phyloP scores from a whole-genome alignment of 768 basidiomycete species.

The Albatrellus ellisii region DNA sequence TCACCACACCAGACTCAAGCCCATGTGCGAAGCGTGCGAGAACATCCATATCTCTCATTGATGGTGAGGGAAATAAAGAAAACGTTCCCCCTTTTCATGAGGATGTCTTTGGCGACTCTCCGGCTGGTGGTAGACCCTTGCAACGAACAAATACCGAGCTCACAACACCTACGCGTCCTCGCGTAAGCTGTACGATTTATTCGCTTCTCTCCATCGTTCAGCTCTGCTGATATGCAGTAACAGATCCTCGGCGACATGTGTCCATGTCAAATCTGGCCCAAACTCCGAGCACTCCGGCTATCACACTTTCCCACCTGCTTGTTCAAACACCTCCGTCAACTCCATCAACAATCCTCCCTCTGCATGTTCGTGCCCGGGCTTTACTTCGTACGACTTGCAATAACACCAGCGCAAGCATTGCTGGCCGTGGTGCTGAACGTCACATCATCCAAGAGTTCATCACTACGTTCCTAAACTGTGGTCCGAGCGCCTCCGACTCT shows the following conservation, averaged over 20 bases:
- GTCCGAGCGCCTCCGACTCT: slow-evolving; percentile 14
- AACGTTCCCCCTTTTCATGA: slow-evolving; percentile 53
- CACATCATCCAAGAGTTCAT: slow-evolving; percentile 46
- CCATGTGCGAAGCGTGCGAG: slow-evolving; percentile 56
- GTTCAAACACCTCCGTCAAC: slow-evolving; percentile 52
- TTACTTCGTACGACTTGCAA: slow-evolving; percentile 64
- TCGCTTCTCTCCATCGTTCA: no score
- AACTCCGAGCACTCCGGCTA: slow-evolving; percentile 28
- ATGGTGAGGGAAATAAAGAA: slow-evolving; percentile 61
- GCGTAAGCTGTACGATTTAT: slow-evolving; percentile 25
- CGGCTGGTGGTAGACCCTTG: slow-evolving; percentile 13
- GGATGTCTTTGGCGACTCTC: slow-evolving; percentile 22
- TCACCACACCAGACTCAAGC: slow-evolving; percentile 45
- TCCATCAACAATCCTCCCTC: slow-evolving; percentile 29
- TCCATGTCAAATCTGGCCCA: slow-evolving; percentile 32
- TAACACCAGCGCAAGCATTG: slow-evolving; percentile 35
- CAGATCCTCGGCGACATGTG: slow-evolving; percentile 34
- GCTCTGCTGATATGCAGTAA: slow-evolving; percentile 9
- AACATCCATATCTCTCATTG: slow-evolving; percentile 28
- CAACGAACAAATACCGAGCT: slow-evolving; percentile 25
- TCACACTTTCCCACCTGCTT: slow-evolving; percentile 27
- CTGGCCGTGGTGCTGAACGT: slow-evolving; percentile 59
- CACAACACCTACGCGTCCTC: slow-evolving; percentile 28
- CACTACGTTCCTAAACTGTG: slow-evolving; percentile 31
- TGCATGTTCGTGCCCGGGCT: slow-evolving; percentile 53